phyloP scores from a whole-genome alignment of 345 rosid species.

The Arabis hirsuta region DNA sequence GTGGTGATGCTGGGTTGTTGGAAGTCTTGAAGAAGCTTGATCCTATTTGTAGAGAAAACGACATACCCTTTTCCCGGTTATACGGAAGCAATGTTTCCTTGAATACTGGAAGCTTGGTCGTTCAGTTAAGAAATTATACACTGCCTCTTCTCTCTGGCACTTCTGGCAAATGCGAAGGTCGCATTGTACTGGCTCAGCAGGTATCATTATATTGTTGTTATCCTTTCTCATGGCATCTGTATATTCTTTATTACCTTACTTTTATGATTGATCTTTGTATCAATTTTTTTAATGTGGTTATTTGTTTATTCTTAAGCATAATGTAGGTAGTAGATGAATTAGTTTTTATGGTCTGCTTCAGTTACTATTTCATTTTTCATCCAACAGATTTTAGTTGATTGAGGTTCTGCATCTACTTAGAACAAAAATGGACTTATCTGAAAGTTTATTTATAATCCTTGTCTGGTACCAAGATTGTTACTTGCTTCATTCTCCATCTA shows the following conservation, averaged over 20 bases:
- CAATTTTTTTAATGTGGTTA: background rate
- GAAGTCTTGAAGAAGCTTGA: constrained; percentile 81
- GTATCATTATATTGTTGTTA: constrained; percentile 47
- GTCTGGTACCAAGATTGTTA: background rate
- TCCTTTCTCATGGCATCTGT: constrained; percentile 22
- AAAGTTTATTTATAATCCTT: too few species aligned
- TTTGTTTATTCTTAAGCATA: constrained; percentile 21
- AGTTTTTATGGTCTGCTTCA: constrained; percentile 1
- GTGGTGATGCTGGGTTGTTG: constrained; percentile 91
- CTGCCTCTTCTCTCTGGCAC: constrained; percentile 82
- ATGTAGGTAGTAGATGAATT: constrained; percentile 22
- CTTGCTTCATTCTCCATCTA: background rate
- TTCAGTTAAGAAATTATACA: constrained; percentile 82
- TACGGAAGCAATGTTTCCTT: constrained; percentile 80
- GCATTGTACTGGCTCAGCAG: constrained; percentile 93
- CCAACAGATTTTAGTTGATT: constrained; percentile 6
- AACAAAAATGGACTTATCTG: too few species aligned
- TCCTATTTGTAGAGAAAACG: constrained; percentile 67
- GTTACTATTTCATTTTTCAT: background rate
- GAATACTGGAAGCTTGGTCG: constrained; percentile 62
- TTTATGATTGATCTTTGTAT: background rate
- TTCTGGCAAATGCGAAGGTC: constrained; percentile 86
- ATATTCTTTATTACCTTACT: constrained; percentile 3
- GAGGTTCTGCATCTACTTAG: background rate
- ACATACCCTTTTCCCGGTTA: constrained; percentile 90